Conservation (phyloP, 192 early-diverging fungal genomes). For the Backusella westeae region DNA sequence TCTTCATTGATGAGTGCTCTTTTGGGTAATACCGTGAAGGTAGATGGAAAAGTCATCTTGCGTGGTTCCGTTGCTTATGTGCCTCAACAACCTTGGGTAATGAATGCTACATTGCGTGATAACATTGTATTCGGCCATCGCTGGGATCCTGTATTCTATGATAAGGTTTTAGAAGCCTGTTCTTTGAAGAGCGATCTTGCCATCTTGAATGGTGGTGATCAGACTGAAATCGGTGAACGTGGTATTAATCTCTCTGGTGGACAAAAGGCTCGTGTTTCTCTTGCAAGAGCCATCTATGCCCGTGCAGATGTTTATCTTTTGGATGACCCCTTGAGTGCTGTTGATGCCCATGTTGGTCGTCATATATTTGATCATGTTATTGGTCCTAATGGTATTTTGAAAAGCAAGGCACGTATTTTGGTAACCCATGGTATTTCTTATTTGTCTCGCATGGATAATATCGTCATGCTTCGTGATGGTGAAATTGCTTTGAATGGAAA, state of each 20-base stretch:
- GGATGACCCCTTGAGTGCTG: slow-evolving; percentile 62
- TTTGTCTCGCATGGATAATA: slow-evolving; percentile 59
- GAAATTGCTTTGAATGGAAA: slow-evolving; percentile 64
- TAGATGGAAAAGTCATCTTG: slow-evolving; percentile 61
- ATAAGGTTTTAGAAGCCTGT: slow-evolving; percentile 73
- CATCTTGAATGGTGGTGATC: slow-evolving; percentile 82
- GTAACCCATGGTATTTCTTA: slow-evolving; percentile 84
- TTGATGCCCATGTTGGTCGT: slow-evolving; percentile 62
- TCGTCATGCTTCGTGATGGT: slow-evolving; percentile 77
- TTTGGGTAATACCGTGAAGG: slow-evolving; percentile 85
- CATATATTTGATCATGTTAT: slow-evolving; percentile 89
- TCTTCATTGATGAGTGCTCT: slow-evolving; percentile 77
- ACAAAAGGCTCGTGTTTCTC: slow-evolving; percentile 73
- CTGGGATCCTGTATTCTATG: slow-evolving; percentile 75
- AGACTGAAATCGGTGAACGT: slow-evolving; percentile 89
- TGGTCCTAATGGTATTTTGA: slow-evolving; percentile 80
- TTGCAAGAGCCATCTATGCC: slow-evolving; percentile 85
- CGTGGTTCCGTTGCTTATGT: slow-evolving; percentile 72
- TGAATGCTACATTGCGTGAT: slow-evolving; percentile 89
- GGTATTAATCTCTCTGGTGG: slow-evolving; percentile 93
- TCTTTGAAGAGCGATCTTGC: slow-evolving; percentile 82
- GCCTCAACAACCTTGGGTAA: slow-evolving; percentile 89
- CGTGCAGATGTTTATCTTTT: slow-evolving; percentile 86
- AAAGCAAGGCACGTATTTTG: slow-evolving; percentile 74
- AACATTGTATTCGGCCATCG: slow-evolving; percentile 89